phyloP scores from a whole-genome alignment of 2,329 filamentous ascomycete genomes.

The Paecilomyces sp. region DNA sequence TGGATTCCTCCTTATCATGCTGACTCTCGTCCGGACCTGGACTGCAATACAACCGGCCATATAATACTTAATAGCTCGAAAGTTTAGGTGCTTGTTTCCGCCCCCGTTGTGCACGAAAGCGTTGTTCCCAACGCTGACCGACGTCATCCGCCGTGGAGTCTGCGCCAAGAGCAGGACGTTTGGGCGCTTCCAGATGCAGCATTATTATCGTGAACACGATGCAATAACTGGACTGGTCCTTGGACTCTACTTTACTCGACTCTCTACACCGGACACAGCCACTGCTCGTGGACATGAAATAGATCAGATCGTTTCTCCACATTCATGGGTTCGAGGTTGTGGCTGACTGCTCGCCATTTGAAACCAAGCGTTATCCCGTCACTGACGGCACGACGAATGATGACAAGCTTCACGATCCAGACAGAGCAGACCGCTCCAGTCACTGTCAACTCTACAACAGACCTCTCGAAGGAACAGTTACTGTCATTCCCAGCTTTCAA shows the following conservation, averaged over 20 bases:
- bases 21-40: background rate
- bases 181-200: background rate
- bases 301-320: background rate
- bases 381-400: conserved; percentile 12
- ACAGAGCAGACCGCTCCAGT: conserved; percentile 23
- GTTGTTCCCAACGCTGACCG: background rate
- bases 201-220: background rate
- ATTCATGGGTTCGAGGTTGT: conserved; percentile 7
- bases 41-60: background rate
- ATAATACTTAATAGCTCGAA: background rate
- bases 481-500: conserved; percentile 48
- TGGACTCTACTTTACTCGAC: no score
- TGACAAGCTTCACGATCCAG: conserved; percentile 38
- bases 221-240: background rate
- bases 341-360: conserved; percentile 7
- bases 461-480: conserved; percentile 39
- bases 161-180: background rate
- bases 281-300: background rate
- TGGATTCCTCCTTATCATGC: background rate
- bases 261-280: background rate
- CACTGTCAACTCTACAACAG: conserved; percentile 35
- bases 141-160: background rate
- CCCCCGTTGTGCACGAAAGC: background rate
- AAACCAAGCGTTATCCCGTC: background rate
- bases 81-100: background rate